Evolutionary conservation across 768 basidiomycete genomes (phyloP), one percentile per base, ranked within the genome.

Genomic region (Rhodosporidiobolus sp.): DNA sequence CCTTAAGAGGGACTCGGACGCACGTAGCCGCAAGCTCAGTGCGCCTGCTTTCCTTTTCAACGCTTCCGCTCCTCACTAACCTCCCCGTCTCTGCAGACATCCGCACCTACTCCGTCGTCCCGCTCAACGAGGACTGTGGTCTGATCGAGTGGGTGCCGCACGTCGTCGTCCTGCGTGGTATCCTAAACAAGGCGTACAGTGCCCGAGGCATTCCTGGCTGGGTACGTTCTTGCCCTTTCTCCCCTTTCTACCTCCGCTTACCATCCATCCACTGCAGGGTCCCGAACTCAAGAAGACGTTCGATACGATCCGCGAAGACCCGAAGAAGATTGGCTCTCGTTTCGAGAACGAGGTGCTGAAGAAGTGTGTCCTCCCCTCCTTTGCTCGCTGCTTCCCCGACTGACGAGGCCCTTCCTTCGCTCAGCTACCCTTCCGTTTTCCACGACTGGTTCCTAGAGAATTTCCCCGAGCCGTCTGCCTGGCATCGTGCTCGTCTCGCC

Each of bases 121-220:
- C 94, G 10, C 85, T 99, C 73, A 97, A 96, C 79, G 95, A 98
- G 76, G 93, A 95, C 75, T 97, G 94, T 78, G 96, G 96, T 0
- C 87, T 98, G 60, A 92, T 98, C 67, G 92, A 99, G 87, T 99
- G 96, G 96, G 96, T 99, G 6, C 91, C 90, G 0, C 90, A 98
- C 79, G 96, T 94, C 2, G 85, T 87, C 35, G 90, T 92, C 1
- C 81, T 97, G 49, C 88, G 95, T 38, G 85, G 86, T 1, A 86
- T 97, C 55, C 83, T 97, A 22, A 75, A 85, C 63, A 88, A 88
- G 70, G 82, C 81, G 8, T 99, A 98, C 79, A 85, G 86, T 0
- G 78, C 85, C 2, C 82, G 82, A 52, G 83, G 83, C 5, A 82
- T 86, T 73, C 80, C 80, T 59, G 67, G 80, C 20, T 88, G 85